Conservation (phyloP, 305 asterid genomes). For the Rubia balearica region DNA sequence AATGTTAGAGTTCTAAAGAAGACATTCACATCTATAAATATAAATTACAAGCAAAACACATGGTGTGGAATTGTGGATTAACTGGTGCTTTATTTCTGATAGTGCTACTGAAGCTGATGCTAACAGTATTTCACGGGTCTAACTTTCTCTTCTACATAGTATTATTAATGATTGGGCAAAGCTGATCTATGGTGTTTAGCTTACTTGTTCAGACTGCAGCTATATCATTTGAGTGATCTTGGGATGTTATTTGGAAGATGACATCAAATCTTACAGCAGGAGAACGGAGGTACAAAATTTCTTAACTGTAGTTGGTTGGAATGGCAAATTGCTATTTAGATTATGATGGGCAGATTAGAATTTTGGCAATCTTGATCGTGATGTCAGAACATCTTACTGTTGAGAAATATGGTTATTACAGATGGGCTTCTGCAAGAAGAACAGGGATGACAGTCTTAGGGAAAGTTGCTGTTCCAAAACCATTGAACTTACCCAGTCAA, state of each 20-base stretch:
- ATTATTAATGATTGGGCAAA: neutral
- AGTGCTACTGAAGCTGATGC: neutral
- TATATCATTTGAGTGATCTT: constrained; percentile 54
- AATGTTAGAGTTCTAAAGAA: neutral
- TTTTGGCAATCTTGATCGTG: constrained; percentile 7
- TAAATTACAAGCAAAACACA: neutral
- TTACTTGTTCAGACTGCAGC: constrained; percentile 29
- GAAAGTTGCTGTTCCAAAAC: constrained; percentile 96
- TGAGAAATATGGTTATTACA: constrained; percentile 21
- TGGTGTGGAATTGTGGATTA: neutral
- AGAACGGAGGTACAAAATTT: constrained; percentile 63
- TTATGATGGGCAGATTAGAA: neutral
- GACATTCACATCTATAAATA: neutral
- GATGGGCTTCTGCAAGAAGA: constrained; percentile 88
- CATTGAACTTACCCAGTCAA: constrained; percentile 95
- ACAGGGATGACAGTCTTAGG: constrained; percentile 92
- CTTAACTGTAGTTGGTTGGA: neutral
- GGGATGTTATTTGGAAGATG: constrained; percentile 55
- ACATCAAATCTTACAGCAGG: constrained; percentile 85
- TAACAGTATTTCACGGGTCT: neutral
- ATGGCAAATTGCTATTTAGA: neutral
- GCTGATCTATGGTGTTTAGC: constrained; percentile 3
- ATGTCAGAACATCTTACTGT: constrained; percentile 10
- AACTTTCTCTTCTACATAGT: neutral
- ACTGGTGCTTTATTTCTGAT: neutral